phyloP scores from a whole-genome alignment of 768 basidiomycete species.

The Coprinopsis sp. region DNA sequence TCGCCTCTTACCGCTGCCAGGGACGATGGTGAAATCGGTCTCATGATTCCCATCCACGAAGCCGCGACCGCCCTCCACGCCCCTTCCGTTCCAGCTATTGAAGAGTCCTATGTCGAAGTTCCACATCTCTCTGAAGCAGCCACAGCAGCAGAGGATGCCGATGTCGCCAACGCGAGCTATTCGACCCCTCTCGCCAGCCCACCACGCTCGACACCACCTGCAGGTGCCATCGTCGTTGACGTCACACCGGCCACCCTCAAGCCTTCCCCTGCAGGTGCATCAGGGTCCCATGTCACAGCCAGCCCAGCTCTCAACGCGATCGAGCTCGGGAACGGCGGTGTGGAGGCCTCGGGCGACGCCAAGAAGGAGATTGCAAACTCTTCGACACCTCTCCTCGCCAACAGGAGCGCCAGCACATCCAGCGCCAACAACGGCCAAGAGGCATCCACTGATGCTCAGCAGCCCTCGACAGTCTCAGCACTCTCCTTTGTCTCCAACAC shows the following conservation, averaged over 20 bases:
- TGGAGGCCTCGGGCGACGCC: background rate
- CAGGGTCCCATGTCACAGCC: background rate
- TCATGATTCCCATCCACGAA: too few species aligned
- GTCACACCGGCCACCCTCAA: too few species aligned
- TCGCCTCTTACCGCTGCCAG: background rate
- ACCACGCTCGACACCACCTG: background rate
- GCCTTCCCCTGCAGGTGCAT: too few species aligned
- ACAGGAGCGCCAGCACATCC: background rate
- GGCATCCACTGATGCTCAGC: background rate
- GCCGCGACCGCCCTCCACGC: too few species aligned
- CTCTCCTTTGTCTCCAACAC: background rate
- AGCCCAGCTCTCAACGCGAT: background rate
- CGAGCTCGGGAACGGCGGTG: conserved; percentile 1
- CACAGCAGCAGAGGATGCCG: too few species aligned
- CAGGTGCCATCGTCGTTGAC: background rate
- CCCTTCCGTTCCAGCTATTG: too few species aligned
- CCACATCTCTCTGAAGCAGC: too few species aligned
- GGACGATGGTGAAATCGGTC: background rate
- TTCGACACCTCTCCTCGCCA: background rate
- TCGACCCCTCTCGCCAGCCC: background rate
- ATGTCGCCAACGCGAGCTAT: background rate
- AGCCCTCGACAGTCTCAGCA: background rate
- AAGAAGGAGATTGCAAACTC: background rate
- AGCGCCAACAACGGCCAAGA: background rate
- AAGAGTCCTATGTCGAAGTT: background rate